A percentile compares a stretch with the other conserved stretches of the same genome.
These are phyloP conservation scores for Podospora pseudoanserina DNA, from an alignment of 495 filamentous ascomycete species.

Conservation along the genomic window DNA sequence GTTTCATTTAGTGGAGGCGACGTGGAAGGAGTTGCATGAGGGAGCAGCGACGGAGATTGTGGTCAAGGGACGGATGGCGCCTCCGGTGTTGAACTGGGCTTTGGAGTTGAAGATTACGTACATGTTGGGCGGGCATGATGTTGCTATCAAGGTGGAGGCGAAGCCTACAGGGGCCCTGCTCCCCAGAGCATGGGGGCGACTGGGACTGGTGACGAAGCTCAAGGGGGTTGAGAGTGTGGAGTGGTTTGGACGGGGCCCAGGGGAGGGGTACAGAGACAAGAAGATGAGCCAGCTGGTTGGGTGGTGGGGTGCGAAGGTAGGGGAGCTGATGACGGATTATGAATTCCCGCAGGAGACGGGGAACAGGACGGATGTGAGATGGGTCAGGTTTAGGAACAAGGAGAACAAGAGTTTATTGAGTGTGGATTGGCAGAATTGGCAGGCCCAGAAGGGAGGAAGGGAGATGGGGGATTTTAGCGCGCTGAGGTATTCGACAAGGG, in stretches of 20 bases:
- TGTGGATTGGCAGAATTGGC: conserved; percentile 38
- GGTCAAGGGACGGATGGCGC: conserved; percentile 50
- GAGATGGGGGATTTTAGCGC: conserved; percentile 46
- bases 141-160: conserved; percentile 46
- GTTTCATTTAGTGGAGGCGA: conserved; percentile 39
- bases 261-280: conserved; percentile 60
- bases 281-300: conserved; percentile 56
- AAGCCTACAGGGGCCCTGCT: conserved; percentile 39
- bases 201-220: conserved; percentile 54
- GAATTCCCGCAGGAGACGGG: conserved; percentile 66
- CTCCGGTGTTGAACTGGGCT: conserved; percentile 60
- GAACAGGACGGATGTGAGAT: conserved; percentile 59
- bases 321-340: conserved; percentile 53
- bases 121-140: conserved; percentile 38
- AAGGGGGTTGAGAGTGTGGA: conserved; percentile 38
- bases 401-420: conserved; percentile 34
- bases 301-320: conserved; percentile 41
- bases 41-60: conserved; percentile 32
- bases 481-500: conserved; percentile 46
- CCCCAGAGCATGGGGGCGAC: conserved; percentile 55
- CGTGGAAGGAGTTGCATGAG: conserved; percentile 36
- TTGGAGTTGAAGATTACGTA: conserved; percentile 54
- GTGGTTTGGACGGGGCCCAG: conserved; percentile 66
- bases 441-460: conserved; percentile 28
- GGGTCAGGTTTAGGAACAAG: conserved; percentile 47